Percentiles rank a stretch among this genome's conserved stretches.
phyloP scores from a whole-genome alignment of 1,284 basidiomycete species.

The Cerioporus squamosus region DNA sequence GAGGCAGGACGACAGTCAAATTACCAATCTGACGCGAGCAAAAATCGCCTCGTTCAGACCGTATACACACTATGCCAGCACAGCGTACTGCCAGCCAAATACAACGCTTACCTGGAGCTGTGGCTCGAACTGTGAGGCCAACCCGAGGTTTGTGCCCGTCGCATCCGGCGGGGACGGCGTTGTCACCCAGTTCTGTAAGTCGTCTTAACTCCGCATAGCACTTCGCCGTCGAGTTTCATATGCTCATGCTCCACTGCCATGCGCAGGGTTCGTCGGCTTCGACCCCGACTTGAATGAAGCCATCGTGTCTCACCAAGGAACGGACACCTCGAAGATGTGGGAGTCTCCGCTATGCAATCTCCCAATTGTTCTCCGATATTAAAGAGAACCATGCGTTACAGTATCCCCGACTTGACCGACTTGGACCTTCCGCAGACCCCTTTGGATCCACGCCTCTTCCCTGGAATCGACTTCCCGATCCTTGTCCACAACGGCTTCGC shows the following conservation, averaged over 20 bases:
- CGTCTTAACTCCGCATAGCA: too few relatives aligned
- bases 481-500: slow-evolving; percentile 62
- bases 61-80: slow-evolving; percentile 57
- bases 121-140: slow-evolving; percentile 56
- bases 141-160: slow-evolving; percentile 55
- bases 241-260: background rate
- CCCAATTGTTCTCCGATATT: background rate
- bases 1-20: background rate
- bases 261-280: slow-evolving; percentile 12
- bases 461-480: slow-evolving; percentile 50
- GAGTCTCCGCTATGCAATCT: background rate
- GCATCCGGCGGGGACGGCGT: slow-evolving; percentile 8
- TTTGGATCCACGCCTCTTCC: slow-evolving; percentile 50
- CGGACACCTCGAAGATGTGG: slow-evolving; percentile 12
- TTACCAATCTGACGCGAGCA: slow-evolving; percentile 43
- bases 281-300: slow-evolving; percentile 6
- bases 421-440: slow-evolving; percentile 28
- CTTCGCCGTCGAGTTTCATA: background rate
- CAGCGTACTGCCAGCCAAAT: slow-evolving; percentile 53
- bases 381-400: slow-evolving; percentile 9
- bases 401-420: slow-evolving; percentile 40
- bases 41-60: slow-evolving; percentile 53
- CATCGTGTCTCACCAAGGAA: slow-evolving; percentile 10
- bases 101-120: slow-evolving; percentile 57
- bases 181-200: slow-evolving; percentile 9